Conservation (phyloP, 202 grass and related monocot genomes). For the Zizania palustris region DNA sequence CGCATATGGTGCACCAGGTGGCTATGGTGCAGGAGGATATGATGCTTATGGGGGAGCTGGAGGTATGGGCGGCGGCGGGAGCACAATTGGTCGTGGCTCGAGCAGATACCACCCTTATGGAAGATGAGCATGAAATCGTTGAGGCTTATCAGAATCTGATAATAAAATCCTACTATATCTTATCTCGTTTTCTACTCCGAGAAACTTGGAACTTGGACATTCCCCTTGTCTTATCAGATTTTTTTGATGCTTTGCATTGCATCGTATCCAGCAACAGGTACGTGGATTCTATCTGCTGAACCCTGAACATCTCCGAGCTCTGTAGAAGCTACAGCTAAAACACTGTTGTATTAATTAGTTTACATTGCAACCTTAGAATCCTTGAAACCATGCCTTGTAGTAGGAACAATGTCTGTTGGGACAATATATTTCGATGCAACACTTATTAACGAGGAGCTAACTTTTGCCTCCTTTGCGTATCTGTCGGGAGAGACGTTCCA, state of each 20-base stretch:
- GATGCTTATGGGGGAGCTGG: constrained; percentile 48
- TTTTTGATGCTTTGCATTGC: constrained; percentile 10
- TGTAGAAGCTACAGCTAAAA: constrained; percentile 32
- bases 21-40: constrained; percentile 63
- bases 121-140: constrained; percentile 41
- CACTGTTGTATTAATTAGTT: constrained; percentile 39
- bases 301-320: neutral
- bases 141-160: constrained; percentile 27
- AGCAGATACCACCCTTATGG: constrained; percentile 87
- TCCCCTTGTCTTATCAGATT: constrained; percentile 26
- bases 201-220: neutral
- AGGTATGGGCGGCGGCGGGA: constrained; percentile 50
- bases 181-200: constrained; percentile 16
- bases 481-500: neutral
- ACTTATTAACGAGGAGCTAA: neutral
- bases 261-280: constrained; percentile 23
- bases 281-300: constrained; percentile 39
- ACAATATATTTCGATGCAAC: constrained; percentile 27
- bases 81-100: constrained; percentile 44
- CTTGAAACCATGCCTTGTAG: constrained; percentile 12
- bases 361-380: constrained; percentile 26
- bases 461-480: neutral
- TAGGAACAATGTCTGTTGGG: constrained; percentile 32
- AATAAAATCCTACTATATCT: constrained; percentile 41
- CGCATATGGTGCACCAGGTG: constrained; percentile 52